A percentile compares a stretch with the other conserved stretches of the same genome.
Conservation (phyloP, 2,329 filamentous ascomycete species). For the Annulohypoxylon truncatum region DNA sequence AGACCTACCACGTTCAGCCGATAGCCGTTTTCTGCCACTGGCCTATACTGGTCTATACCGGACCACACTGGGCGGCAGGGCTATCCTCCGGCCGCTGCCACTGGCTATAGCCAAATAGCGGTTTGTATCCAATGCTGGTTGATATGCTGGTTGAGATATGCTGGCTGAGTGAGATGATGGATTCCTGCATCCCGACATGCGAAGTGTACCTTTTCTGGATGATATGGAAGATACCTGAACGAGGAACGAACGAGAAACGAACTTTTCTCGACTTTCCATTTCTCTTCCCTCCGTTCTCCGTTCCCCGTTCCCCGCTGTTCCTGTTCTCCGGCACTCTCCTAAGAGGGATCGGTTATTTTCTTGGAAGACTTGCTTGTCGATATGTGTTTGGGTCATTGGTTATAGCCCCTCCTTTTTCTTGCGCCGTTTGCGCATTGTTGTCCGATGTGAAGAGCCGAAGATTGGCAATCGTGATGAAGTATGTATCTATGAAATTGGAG, state of each 20-base stretch:
- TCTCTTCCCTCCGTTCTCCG: constrained; percentile 8
- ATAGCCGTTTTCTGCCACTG: constrained; percentile 17
- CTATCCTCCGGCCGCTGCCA: neutral
- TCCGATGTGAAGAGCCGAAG: constrained; percentile 40
- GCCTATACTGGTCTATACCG: neutral
- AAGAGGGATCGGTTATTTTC: constrained; percentile 14
- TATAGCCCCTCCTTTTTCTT: constrained; percentile 20
- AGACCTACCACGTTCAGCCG: constrained; percentile 19
- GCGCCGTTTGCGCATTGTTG: constrained; percentile 40
- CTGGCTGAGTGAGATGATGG: constrained; percentile 41
- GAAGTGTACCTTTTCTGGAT: constrained; percentile 31
- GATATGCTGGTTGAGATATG: constrained; percentile 34
- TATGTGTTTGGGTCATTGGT: constrained; percentile 39
- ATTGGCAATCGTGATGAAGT: constrained; percentile 24
- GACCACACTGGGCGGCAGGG: neutral
- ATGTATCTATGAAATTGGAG: constrained; percentile 10
- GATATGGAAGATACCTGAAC: constrained; percentile 23
- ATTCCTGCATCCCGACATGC: constrained; percentile 35
- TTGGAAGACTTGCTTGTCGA: constrained; percentile 37
- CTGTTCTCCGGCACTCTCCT: neutral
- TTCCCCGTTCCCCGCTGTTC: neutral
- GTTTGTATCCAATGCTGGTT: constrained; percentile 32
- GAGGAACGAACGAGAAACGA: constrained; percentile 14
- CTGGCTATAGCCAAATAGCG: constrained; percentile 22
- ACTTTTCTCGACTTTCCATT: constrained; percentile 2